Conservation (phyloP, 2,329 filamentous ascomycete species). For the Exophiala oligosperma region DNA sequence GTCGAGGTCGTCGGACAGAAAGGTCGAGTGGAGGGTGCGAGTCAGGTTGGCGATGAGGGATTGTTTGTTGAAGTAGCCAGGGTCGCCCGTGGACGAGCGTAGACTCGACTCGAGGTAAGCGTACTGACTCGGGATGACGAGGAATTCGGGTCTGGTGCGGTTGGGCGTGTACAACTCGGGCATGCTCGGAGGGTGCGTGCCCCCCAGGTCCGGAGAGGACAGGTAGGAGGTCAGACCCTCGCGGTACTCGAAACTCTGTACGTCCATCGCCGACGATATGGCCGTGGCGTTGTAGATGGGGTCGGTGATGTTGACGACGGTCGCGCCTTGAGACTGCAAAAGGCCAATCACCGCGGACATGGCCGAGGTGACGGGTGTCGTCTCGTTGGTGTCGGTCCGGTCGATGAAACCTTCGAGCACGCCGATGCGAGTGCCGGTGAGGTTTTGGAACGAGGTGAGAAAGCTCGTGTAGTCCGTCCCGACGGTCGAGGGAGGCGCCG, state of each 20-base stretch:
- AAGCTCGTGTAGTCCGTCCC: slow-evolving; percentile 50
- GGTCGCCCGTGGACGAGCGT: slow-evolving; percentile 53
- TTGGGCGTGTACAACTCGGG: slow-evolving; percentile 27
- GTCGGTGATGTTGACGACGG: slow-evolving; percentile 52
- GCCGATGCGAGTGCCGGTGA: background rate
- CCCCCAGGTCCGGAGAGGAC: slow-evolving; percentile 42
- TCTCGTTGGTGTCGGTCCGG: slow-evolving; percentile 52
- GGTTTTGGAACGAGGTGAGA: slow-evolving; percentile 31
- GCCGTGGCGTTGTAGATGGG: slow-evolving; percentile 52
- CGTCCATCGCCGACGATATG: slow-evolving; percentile 53
- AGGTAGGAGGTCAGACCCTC: slow-evolving; percentile 59
- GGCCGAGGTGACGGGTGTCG: slow-evolving; percentile 56
- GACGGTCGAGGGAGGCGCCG: slow-evolving; percentile 40
- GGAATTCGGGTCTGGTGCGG: slow-evolving; percentile 47
- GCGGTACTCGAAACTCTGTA: slow-evolving; percentile 62
- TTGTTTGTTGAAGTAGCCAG: slow-evolving; percentile 50
- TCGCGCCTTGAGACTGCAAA: slow-evolving; percentile 50
- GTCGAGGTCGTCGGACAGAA: slow-evolving; percentile 52
- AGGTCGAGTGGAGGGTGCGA: slow-evolving; percentile 51
- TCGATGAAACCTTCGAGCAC: slow-evolving; percentile 55
- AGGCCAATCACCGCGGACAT: slow-evolving; percentile 51
- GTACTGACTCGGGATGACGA: slow-evolving; percentile 62
- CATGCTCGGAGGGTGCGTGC: slow-evolving; percentile 40
- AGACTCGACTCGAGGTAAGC: slow-evolving; percentile 54
- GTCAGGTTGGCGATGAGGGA: slow-evolving; percentile 55